phyloP scores from a whole-genome alignment of 2,329 filamentous ascomycete species.

The Pseudogymnoascus sp. region DNA sequence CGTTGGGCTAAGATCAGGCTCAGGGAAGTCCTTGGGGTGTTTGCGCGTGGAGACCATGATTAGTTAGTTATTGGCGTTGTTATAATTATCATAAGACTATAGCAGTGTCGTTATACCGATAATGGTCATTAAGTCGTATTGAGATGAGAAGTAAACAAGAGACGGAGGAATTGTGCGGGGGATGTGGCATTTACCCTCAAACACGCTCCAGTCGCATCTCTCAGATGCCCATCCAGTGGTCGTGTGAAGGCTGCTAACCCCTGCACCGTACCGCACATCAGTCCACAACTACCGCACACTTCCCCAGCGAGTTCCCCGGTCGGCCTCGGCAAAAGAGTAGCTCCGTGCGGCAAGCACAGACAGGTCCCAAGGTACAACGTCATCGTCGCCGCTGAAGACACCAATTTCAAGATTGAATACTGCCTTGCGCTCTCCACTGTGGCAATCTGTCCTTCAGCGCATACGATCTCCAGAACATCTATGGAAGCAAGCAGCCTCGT shows the following conservation, averaged over 20 bases:
- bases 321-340: not conserved
- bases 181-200: constrained; percentile 1
- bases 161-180: not conserved
- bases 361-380: constrained; percentile 14
- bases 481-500: constrained; percentile 9
- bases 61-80: constrained; percentile 9
- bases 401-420: constrained; percentile 1
- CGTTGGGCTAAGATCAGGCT: constrained; percentile 21
- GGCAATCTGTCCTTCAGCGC: constrained; percentile 17
- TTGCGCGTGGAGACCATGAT: constrained; percentile 51
- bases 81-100: not conserved
- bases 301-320: not conserved
- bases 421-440: constrained; percentile 4
- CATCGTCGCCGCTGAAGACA: constrained; percentile 13
- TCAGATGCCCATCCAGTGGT: not conserved
- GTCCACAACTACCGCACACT: not conserved
- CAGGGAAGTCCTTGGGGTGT: constrained; percentile 45
- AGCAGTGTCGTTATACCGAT: not conserved
- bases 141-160: not conserved
- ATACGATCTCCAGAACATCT: constrained; percentile 12
- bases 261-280: not conserved
- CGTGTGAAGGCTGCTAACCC: constrained; percentile 1
- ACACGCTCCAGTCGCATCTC: constrained; percentile 7
- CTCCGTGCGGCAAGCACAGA: not conserved
- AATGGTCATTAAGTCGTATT: not conserved